Evolutionary conservation across 1,284 basidiomycete species (phyloP).

Genomic region (Trichosporon sp.): DNA sequence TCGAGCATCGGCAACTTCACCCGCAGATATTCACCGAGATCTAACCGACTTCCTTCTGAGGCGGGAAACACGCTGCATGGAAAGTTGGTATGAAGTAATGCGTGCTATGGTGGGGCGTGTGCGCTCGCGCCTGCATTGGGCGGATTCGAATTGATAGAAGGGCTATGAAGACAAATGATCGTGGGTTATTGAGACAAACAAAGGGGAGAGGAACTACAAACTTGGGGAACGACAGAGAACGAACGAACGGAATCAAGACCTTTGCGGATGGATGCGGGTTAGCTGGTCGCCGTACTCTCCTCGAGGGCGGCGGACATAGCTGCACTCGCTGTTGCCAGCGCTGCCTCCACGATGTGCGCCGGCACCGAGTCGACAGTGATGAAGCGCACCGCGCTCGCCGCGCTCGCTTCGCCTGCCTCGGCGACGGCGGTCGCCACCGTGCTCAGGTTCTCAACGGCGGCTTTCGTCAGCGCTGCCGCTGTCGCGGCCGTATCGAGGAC

Average conservation of each 20-base stretch:
- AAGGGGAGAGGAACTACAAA: background rate
- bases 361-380: constrained; percentile 18
- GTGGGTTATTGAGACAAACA: background rate
- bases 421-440: background rate
- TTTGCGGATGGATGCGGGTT: no score
- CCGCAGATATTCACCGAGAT: background rate
- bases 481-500: background rate
- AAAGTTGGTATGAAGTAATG: background rate
- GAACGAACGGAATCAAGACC: background rate
- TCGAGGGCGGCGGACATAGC: background rate
- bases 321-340: background rate
- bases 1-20: background rate
- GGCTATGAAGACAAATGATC: background rate
- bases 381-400: background rate
- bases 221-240: background rate
- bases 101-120: no score
- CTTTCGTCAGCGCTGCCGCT: background rate
- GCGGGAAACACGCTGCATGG: background rate
- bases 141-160: background rate
- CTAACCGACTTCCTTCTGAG: background rate
- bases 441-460: background rate
- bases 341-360: background rate
- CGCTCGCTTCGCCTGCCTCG: background rate
- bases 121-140: background rate
- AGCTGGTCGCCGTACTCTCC: background rate